Evolutionary conservation across 768 basidiomycete genomes (phyloP).

Genomic region (Stropharia rugosoannulata): DNA sequence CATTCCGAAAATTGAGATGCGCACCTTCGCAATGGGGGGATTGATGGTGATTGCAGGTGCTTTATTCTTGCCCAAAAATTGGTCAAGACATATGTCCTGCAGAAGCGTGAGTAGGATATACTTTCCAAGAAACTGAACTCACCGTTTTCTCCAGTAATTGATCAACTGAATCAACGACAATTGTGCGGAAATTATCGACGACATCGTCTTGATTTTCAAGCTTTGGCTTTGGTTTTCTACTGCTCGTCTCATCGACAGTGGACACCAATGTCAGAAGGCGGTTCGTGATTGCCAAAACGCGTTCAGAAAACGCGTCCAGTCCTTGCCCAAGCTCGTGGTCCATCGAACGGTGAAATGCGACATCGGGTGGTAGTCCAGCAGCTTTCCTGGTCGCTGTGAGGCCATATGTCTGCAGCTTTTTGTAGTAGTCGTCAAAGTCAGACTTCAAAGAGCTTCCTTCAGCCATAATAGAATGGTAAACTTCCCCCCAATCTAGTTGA

Average conservation of each 20-base stretch:
- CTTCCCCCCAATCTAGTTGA: too few relatives aligned
- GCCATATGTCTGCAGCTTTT: conserved; percentile 56
- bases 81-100: conserved; percentile 83
- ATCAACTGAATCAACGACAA: conserved; percentile 85
- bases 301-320: conserved; percentile 67
- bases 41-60: conserved; percentile 63
- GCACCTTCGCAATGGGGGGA: conserved; percentile 23
- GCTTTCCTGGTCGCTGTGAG: conserved; percentile 65
- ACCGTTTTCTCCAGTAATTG: conserved; percentile 82
- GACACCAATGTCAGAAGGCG: conserved; percentile 54
- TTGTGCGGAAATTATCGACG: conserved; percentile 75
- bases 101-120: not conserved
- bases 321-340: conserved; percentile 67
- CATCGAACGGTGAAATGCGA: conserved; percentile 89
- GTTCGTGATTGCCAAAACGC: conserved; percentile 67
- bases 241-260: conserved; percentile 35
- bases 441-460: not conserved
- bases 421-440: conserved; percentile 53
- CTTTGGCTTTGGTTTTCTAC: conserved; percentile 54
- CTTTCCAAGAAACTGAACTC: conserved; percentile 21
- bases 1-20: not conserved
- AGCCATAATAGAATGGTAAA: not conserved
- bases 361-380: conserved; percentile 65
- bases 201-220: conserved; percentile 76
- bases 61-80: conserved; percentile 69